Conservation (phyloP, 2,329 filamentous ascomycete species). For the Stachybotrys echinatus region DNA sequence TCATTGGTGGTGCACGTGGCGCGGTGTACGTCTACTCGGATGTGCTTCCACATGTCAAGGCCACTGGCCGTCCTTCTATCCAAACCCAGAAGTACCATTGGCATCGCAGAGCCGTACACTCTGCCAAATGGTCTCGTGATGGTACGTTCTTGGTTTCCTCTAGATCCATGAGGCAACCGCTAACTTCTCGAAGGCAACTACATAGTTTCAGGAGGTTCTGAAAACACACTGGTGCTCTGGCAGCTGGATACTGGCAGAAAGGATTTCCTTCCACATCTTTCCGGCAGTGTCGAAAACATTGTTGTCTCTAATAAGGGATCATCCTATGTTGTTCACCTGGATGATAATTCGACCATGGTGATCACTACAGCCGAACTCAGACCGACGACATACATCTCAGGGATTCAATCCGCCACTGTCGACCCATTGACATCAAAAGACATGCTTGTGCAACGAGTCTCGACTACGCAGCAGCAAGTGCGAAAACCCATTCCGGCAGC, state of each 20-base stretch:
- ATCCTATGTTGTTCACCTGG: conserved; percentile 77
- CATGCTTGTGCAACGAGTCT: conserved; percentile 46
- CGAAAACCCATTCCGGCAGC: conserved; percentile 51
- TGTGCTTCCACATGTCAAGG: conserved; percentile 54
- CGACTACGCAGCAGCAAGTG: conserved; percentile 36
- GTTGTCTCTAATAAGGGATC: conserved; percentile 74
- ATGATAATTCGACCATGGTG: conserved; percentile 89
- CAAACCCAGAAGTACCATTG: conserved; percentile 73
- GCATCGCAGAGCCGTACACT: conserved; percentile 79
- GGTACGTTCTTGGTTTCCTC: conserved; percentile 44
- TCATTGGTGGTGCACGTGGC: conserved; percentile 71
- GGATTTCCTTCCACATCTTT: conserved; percentile 85
- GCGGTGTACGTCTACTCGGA: conserved; percentile 79
- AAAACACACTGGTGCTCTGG: conserved; percentile 88
- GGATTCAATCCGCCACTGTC: conserved; percentile 65
- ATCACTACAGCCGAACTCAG: conserved; percentile 85
- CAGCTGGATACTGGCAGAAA: conserved; percentile 82
- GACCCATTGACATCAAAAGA: conserved; percentile 45
- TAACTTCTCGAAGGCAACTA: conserved; percentile 66
- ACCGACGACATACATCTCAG: conserved; percentile 77
- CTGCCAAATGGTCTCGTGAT: conserved; percentile 88
- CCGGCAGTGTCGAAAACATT: conserved; percentile 77
- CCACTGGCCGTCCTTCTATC: conserved; percentile 40
- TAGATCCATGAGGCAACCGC: conserved; percentile 10
- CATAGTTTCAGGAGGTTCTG: conserved; percentile 84